A percentile compares a stretch with the other conserved stretches of the same genome.
These are phyloP conservation scores for Coemansia reversa DNA, from an alignment of 192 early-diverging fungal genomes.

Conservation along the genomic window DNA sequence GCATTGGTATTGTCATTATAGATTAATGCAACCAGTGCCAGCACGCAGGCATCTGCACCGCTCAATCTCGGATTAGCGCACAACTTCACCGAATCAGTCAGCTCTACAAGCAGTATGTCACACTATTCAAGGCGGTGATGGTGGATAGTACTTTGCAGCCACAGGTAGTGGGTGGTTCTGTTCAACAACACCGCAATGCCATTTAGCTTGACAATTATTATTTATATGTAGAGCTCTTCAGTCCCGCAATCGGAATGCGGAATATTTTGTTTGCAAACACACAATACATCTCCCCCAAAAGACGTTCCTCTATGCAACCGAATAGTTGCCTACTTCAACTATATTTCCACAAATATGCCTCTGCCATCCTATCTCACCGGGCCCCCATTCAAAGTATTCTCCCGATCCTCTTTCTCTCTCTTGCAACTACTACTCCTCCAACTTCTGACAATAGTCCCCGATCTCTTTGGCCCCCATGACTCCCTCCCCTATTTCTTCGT, in stretches of 20 bases:
- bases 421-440: no score
- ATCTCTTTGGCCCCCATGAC: no score
- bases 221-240: constrained; percentile 12
- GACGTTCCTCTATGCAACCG: no score
- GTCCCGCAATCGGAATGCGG: background rate
- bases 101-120: constrained; percentile 6
- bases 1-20: constrained; percentile 18
- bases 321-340: background rate
- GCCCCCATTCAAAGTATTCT: no score
- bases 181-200: constrained; percentile 45
- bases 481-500: no score
- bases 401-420: no score
- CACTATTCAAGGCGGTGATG: constrained; percentile 29
- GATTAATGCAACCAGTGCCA: constrained; percentile 13
- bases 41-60: constrained; percentile 12
- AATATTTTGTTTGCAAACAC: no score
- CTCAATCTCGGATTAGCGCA: constrained; percentile 22
- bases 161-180: constrained; percentile 42
- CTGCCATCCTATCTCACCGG: no score
- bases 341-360: background rate
- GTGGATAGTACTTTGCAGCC: constrained; percentile 29
- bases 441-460: no score
- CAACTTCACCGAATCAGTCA: background rate
- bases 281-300: no score
- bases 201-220: constrained; percentile 34